Percentiles rank a stretch among this genome's conserved stretches.
Conservation (phyloP, 768 basidiomycete genomes). For the Mycena chlorophos region DNA sequence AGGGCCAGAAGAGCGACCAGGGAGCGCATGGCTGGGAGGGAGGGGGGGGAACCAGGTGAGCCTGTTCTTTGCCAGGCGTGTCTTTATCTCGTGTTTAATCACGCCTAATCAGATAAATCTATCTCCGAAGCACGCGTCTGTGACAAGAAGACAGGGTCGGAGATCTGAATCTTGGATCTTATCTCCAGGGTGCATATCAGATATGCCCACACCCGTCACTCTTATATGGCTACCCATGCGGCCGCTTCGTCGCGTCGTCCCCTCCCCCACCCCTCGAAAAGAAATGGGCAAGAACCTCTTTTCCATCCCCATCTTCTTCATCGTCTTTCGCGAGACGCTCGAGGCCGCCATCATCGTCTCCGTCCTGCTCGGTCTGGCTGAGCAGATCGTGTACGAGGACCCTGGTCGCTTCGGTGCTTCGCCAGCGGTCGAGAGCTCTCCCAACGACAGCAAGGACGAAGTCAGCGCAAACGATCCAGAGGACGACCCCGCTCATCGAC, state of each 20-base stretch:
- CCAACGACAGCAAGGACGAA: slow-evolving; percentile 31
- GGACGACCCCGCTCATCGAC: slow-evolving; percentile 33
- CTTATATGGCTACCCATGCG: not conserved
- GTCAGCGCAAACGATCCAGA: slow-evolving; percentile 28
- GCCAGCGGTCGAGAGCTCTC: slow-evolving; percentile 6
- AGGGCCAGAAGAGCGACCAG: slow-evolving; percentile 34
- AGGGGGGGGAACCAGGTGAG: slow-evolving; percentile 5
- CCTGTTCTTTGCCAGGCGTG: not conserved
- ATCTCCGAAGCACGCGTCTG: slow-evolving; percentile 6
- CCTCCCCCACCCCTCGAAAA: slow-evolving; percentile 16
- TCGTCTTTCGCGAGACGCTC: slow-evolving; percentile 92
- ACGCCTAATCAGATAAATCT: not conserved
- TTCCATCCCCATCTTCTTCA: slow-evolving; percentile 93
- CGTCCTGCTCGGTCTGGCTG: slow-evolving; percentile 87
- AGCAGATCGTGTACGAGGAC: slow-evolving; percentile 67
- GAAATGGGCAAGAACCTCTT: slow-evolving; percentile 79
- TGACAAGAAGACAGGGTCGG: not conserved
- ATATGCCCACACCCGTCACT: not conserved
- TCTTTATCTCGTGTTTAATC: not conserved
- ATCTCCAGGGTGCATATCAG: slow-evolving; percentile 1
- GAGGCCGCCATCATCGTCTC: slow-evolving; percentile 92
- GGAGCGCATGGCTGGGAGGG: slow-evolving; percentile 23
- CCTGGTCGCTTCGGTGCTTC: slow-evolving; percentile 19
- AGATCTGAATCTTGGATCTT: not conserved
- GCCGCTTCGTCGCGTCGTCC: slow-evolving; percentile 14